Evolutionary conservation across 1,284 basidiomycete genomes (phyloP).

Genomic region (Trichosporon ovoides): DNA sequence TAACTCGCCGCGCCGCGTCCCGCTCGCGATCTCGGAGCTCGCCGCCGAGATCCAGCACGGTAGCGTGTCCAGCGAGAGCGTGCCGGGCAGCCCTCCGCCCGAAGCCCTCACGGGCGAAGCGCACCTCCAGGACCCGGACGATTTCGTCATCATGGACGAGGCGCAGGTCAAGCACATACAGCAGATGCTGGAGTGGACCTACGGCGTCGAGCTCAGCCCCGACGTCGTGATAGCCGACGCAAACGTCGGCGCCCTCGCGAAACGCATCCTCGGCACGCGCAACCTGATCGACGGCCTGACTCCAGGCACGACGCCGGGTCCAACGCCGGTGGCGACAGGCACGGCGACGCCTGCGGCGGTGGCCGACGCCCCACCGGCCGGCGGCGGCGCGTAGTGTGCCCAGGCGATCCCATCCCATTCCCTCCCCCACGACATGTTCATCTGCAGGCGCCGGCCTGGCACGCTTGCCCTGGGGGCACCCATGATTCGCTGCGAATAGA

Average conservation of each 20-base stretch:
- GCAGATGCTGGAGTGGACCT: conserved; percentile 67
- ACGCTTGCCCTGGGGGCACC: no score
- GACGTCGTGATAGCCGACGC: conserved; percentile 92
- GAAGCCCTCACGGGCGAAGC: conserved; percentile 23
- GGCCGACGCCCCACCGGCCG: no score
- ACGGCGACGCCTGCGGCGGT: no score
- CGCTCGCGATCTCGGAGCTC: conserved; percentile 8
- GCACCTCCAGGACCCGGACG: conserved; percentile 63
- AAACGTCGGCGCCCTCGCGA: conserved; percentile 74
- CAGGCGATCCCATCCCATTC: no score
- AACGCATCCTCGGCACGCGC: conserved; percentile 74
- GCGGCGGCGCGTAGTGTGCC: no score
- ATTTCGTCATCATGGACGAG: conserved; percentile 90
- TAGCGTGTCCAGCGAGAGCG: neutral
- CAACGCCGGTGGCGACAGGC: no score
- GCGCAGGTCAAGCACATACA: conserved; percentile 83
- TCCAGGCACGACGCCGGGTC: neutral
- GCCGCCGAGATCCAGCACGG: conserved; percentile 8
- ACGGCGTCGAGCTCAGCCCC: conserved; percentile 77
- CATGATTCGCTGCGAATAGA: no score
- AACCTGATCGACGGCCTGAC: conserved; percentile 45
- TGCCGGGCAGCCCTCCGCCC: conserved; percentile 6
- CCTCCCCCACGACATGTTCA: no score
- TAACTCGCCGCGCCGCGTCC: neutral
- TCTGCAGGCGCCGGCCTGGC: no score